Percentiles rank a stretch among this genome's conserved stretches.
Conservation (phyloP, 805 yeast species). For the Ogataea paraovalis region DNA sequence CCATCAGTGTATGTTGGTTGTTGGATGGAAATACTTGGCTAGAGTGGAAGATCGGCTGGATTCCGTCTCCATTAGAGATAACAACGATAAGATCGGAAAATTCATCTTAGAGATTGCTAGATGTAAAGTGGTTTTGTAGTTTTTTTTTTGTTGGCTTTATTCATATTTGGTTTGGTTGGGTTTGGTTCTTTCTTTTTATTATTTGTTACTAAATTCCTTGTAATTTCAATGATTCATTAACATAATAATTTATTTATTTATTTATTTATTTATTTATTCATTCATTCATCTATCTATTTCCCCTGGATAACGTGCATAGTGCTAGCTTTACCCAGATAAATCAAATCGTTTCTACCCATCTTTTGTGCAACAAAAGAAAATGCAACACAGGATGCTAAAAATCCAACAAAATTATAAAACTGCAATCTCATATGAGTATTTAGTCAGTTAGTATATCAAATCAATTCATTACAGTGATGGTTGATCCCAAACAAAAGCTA, state of each 20-base stretch:
- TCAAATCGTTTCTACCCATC: conserved; percentile 19
- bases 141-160: background rate
- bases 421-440: conserved; percentile 9
- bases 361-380: conserved; percentile 78
- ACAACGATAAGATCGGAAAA: conserved; percentile 58
- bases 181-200: too few relatives aligned
- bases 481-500: too few relatives aligned
- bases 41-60: conserved; percentile 34
- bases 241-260: too few relatives aligned
- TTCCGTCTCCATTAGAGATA: conserved; percentile 23
- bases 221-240: too few relatives aligned
- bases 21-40: conserved; percentile 63
- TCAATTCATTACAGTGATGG: too few relatives aligned
- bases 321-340: conserved; percentile 5
- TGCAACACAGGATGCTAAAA: conserved; percentile 72
- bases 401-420: conserved; percentile 75
- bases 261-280: too few relatives aligned
- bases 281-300: background rate
- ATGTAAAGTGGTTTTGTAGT: conserved; percentile 7
- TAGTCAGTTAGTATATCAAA: conserved; percentile 1
- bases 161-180: too few relatives aligned
- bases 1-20: conserved; percentile 45
- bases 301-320: background rate
- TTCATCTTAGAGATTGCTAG: conserved; percentile 46
- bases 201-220: too few relatives aligned